These are phyloP conservation scores for Suillus hirtellus DNA, from an alignment of 768 basidiomycete species.

Conservation along the genomic window DNA sequence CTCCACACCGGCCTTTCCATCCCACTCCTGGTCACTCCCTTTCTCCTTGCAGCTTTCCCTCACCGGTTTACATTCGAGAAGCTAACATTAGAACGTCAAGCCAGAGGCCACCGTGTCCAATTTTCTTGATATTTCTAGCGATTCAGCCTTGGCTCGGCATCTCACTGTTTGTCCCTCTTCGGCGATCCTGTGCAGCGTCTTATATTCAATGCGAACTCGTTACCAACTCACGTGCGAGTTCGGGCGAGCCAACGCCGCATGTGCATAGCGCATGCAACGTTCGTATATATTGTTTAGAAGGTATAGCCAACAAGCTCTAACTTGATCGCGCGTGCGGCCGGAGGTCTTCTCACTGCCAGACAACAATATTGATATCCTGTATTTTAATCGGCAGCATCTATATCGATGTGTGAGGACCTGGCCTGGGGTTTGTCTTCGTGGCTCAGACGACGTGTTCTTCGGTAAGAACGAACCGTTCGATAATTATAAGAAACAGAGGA, in stretches of 20 bases:
- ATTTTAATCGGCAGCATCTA: neutral
- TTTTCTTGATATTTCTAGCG: too few species aligned
- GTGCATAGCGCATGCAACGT: neutral
- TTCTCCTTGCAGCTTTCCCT: neutral
- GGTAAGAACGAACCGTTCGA: too few species aligned
- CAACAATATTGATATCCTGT: neutral
- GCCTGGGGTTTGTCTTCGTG: neutral
- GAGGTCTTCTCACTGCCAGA: neutral
- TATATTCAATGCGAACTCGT: too few species aligned
- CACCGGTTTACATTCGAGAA: neutral
- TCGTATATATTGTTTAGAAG: neutral
- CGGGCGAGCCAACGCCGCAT: neutral
- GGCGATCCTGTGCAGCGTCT: too few species aligned
- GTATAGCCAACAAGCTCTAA: neutral
- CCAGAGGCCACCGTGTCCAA: neutral
- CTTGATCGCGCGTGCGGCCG: neutral
- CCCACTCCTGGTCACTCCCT: neutral
- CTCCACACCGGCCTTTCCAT: too few species aligned
- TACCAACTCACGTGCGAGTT: constrained; percentile 8
- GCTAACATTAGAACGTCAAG: neutral
- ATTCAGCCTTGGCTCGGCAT: too few species aligned
- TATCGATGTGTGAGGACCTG: neutral
- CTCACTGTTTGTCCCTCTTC: too few species aligned
- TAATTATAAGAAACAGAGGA: too few species aligned
- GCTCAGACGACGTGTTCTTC: too few species aligned